These are phyloP conservation scores for Huntiella decipiens DNA, from an alignment of 2,329 filamentous ascomycete species.

Conservation along the genomic window DNA sequence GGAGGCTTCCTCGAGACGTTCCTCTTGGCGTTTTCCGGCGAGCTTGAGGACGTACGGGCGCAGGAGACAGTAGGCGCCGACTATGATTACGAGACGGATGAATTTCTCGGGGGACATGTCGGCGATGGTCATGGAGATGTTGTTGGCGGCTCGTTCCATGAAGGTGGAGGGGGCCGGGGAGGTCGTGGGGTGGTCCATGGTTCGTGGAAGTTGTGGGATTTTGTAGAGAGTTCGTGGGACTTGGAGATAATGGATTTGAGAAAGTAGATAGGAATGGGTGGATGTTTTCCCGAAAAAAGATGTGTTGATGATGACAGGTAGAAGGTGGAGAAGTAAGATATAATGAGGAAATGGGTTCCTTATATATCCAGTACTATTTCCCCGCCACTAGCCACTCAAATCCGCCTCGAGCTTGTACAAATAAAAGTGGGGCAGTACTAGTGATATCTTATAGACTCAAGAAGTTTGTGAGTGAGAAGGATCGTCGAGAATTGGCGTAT, in stretches of 20 bases:
- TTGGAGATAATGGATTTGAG: no score
- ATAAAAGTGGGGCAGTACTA: no score
- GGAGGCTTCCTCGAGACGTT: constrained; percentile 41
- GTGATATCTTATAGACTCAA: no score
- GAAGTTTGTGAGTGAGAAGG: neutral
- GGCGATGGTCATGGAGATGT: constrained; percentile 29
- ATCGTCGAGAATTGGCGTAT: neutral
- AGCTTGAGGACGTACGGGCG: constrained; percentile 56
- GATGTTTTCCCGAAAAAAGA: no score
- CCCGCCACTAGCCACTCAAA: no score
- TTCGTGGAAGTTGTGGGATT: neutral
- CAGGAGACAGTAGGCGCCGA: constrained; percentile 54
- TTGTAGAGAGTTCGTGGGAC: neutral
- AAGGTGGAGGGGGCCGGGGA: constrained; percentile 5
- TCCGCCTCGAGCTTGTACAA: no score
- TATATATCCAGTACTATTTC: no score
- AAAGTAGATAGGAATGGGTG: neutral
- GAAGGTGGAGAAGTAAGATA: no score
- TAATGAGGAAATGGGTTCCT: no score
- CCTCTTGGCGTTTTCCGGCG: constrained; percentile 42
- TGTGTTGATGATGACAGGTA: no score
- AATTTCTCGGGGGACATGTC: constrained; percentile 33
- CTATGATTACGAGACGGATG: constrained; percentile 52
- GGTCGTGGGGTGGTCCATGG: constrained; percentile 5
- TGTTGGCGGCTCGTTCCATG: constrained; percentile 19